phyloP scores from a whole-genome alignment of 352 stramenopile genomes.

The Pythium sp. region DNA sequence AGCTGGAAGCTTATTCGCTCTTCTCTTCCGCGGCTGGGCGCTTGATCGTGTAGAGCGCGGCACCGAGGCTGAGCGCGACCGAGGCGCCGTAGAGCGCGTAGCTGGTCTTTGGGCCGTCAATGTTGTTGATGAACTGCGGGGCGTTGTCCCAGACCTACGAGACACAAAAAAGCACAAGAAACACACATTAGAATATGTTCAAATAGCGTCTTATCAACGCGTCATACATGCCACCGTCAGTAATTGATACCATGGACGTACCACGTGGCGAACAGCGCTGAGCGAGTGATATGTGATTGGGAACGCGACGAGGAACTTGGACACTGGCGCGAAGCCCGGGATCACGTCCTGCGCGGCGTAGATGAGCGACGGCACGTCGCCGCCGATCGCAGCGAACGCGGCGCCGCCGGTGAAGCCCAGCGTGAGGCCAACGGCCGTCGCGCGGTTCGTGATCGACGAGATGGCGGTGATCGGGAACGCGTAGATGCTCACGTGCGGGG shows the following conservation, averaged over 20 bases:
- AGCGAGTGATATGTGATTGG: constrained; percentile 94
- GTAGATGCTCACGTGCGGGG: constrained; percentile 97
- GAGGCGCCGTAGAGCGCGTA: constrained; percentile 53
- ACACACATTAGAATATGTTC: not conserved
- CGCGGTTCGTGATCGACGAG: constrained; percentile 93
- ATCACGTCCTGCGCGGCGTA: constrained; percentile 69
- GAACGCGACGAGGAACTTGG: constrained; percentile 94
- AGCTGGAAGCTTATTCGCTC: constrained; percentile 10
- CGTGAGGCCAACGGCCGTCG: constrained; percentile 61
- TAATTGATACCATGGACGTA: constrained; percentile 14
- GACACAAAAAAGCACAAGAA: not conserved
- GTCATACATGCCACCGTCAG: not conserved
- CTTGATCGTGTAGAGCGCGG: constrained; percentile 56
- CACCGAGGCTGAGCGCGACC: constrained; percentile 40
- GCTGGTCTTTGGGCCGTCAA: constrained; percentile 40
- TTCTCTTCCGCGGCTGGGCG: constrained; percentile 16
- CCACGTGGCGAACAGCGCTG: constrained; percentile 83
- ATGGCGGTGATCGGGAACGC: constrained; percentile 91
- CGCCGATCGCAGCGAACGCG: constrained; percentile 70
- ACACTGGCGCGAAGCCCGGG: constrained; percentile 64
- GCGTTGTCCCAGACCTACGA: constrained; percentile 85
- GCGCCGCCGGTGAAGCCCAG: constrained; percentile 76
- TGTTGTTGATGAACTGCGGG: constrained; percentile 85
- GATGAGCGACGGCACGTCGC: constrained; percentile 78
- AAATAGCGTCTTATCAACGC: not conserved